A percentile compares a stretch with the other conserved stretches of the same genome.
Conservation (phyloP, 2,329 filamentous ascomycete genomes). For the Fusarium nanum region DNA sequence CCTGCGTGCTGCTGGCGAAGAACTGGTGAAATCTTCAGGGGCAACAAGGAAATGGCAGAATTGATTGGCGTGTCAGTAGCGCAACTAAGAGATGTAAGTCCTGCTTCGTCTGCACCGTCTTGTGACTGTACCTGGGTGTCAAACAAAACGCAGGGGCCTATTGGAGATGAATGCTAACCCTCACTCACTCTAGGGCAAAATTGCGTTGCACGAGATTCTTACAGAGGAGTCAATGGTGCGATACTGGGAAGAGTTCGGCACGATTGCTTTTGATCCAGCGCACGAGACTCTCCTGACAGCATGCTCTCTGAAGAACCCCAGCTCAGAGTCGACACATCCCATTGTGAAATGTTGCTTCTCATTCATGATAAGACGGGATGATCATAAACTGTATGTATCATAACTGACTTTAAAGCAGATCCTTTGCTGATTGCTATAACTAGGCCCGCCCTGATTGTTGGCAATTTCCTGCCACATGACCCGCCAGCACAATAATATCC, state of each 20-base stretch:
- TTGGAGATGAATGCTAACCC: constrained; percentile 27
- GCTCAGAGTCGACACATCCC: constrained; percentile 73
- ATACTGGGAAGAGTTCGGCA: constrained; percentile 99
- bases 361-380: constrained; percentile 94
- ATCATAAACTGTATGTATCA: constrained; percentile 87
- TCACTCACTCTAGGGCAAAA: constrained; percentile 75
- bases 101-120: constrained; percentile 15
- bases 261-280: constrained; percentile 92
- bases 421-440: constrained; percentile 48
- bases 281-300: constrained; percentile 97
- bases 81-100: constrained; percentile 85
- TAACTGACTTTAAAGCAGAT: neutral
- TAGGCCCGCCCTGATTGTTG: constrained; percentile 93
- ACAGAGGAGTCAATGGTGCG: constrained; percentile 94
- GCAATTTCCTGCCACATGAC: constrained; percentile 94
- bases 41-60: constrained; percentile 99
- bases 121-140: constrained; percentile 12
- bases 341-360: constrained; percentile 96
- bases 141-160: constrained; percentile 1
- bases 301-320: constrained; percentile 88
- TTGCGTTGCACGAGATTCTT: constrained; percentile 94
- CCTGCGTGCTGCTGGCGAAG: constrained; percentile 97
- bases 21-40: constrained; percentile 96
- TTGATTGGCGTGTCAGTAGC: constrained; percentile 94
- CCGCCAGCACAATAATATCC: constrained; percentile 53